Evolutionary conservation across 2,329 filamentous ascomycete genomes (phyloP), one percentile per base, ranked within the genome.

Genomic region (Penicillium sp.): DNA sequence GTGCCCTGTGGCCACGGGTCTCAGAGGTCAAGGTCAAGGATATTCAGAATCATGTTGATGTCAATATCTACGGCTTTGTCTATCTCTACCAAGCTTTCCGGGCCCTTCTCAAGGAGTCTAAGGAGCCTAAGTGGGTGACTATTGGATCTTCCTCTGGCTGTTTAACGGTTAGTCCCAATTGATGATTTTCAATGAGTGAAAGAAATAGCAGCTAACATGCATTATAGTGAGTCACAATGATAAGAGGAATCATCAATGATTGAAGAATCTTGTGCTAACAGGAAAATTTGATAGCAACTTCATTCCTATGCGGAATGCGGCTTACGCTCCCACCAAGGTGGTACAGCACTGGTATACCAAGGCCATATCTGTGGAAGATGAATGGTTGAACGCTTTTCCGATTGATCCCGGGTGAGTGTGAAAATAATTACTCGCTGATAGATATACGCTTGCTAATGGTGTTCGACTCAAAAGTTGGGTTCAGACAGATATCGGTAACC

Each of bases 321-420:
- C 64, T 2, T 73, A 75, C 45, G 70, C 63, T 6, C 56, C 66
- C 12, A 65, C 69, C 5, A 75, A 75, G 50, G 64, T 64, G 8
- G 64, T 64, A 9, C 53, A 71, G n/a, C 65, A 71, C 46, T 74
- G 63, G 63, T 59, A 72, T 25, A 72, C 68, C 7, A 53, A 60
- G 25, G 50, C 51, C n/a, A 69, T 68, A 9, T 56, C 66, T 18
- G 26, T 50, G 27, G 66, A 67, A 47, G 62, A 67, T 35, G 46
- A 55, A 7, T 56, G 55, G 53, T 52, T 68, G 18, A 64, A 56
- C 22, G 53, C 64, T 5, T 66, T 68, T 31, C 33, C 60, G 2
- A 45, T 67, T 15, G 51, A 55, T 27, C 62, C 63, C 7, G 48
- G 48, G 48, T 50, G 18, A 49, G 46, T 18, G 7, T 1, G 2